phyloP scores from a whole-genome alignment of 192 early-diverging fungal genomes.

The Helicostylum pulchrum region DNA sequence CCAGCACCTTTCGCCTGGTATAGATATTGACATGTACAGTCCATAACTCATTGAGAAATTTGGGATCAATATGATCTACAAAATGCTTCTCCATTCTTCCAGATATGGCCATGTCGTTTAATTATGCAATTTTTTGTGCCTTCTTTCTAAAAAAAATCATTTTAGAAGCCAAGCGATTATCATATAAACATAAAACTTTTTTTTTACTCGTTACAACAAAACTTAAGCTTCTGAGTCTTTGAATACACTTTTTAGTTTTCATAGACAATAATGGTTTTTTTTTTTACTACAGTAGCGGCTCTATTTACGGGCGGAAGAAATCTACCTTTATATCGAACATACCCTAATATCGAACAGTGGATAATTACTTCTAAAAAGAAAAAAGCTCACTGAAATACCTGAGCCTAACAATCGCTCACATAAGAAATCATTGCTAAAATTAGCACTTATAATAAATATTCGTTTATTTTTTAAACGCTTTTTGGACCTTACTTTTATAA shows the following conservation, averaged over 20 bases:
- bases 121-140: slow-evolving; percentile 10
- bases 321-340: too few species aligned
- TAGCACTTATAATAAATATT: too few species aligned
- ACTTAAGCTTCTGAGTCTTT: slow-evolving; percentile 30
- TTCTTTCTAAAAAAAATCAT: slow-evolving; percentile 29
- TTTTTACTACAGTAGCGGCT: too few species aligned
- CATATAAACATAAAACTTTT: not conserved
- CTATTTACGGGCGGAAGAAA: too few species aligned
- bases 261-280: slow-evolving; percentile 25
- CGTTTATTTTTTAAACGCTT: too few species aligned
- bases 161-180: not conserved
- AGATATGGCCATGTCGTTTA: slow-evolving; percentile 30
- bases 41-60: slow-evolving; percentile 28
- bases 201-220: slow-evolving; percentile 33
- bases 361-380: too few species aligned
- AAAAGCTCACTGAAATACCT: too few species aligned
- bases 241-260: slow-evolving; percentile 45
- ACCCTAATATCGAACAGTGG: too few species aligned
- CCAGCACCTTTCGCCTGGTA: not conserved
- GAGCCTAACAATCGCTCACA: too few species aligned
- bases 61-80: slow-evolving; percentile 24
- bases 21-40: slow-evolving; percentile 31
- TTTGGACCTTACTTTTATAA: too few species aligned
- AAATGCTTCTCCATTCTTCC: slow-evolving; percentile 35
- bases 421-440: too few species aligned